A percentile compares a stretch with the other conserved stretches of the same genome.
Conservation (phyloP, 805 yeast genomes). For the Lipomyces anomalus region DNA sequence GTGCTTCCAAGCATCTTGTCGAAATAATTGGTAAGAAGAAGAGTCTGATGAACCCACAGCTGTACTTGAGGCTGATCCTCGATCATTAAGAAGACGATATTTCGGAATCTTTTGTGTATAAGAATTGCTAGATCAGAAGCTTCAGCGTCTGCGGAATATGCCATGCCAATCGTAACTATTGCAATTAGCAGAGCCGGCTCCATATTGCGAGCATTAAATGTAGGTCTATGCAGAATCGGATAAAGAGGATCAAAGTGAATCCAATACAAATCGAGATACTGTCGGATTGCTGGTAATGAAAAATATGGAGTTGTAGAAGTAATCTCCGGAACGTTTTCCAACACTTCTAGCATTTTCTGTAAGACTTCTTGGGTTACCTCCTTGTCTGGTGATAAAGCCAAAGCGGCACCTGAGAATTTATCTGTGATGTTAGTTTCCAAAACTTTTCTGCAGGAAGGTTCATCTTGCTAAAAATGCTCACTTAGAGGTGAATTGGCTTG, state of each 20-base stretch:
- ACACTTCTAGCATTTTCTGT: slow-evolving; percentile 17
- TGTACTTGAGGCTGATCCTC: slow-evolving; percentile 29
- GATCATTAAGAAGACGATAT: slow-evolving; percentile 28
- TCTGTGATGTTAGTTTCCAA: too few relatives aligned
- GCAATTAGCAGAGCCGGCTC: slow-evolving; percentile 27
- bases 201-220: slow-evolving; percentile 29
- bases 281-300: slow-evolving; percentile 16
- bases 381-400: too few relatives aligned
- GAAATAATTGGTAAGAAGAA: slow-evolving; percentile 29
- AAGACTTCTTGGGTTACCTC: slow-evolving; percentile 9
- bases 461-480: too few relatives aligned
- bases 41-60: slow-evolving; percentile 31
- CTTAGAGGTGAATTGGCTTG: too few relatives aligned
- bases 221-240: slow-evolving; percentile 39
- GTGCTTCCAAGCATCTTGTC: slow-evolving; percentile 30
- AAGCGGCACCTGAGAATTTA: too few relatives aligned
- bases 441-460: too few relatives aligned
- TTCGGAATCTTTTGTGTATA: slow-evolving; percentile 29
- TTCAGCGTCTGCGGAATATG: slow-evolving; percentile 25
- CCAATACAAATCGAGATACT: slow-evolving; percentile 36
- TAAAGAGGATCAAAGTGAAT: slow-evolving; percentile 34
- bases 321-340: slow-evolving; percentile 22
- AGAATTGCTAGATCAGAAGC: slow-evolving; percentile 27
- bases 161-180: slow-evolving; percentile 33
- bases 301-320: slow-evolving; percentile 16